Evolutionary conservation across 495 filamentous ascomycete genomes (phyloP).

Genomic region (Aspergillus panamensis): DNA sequence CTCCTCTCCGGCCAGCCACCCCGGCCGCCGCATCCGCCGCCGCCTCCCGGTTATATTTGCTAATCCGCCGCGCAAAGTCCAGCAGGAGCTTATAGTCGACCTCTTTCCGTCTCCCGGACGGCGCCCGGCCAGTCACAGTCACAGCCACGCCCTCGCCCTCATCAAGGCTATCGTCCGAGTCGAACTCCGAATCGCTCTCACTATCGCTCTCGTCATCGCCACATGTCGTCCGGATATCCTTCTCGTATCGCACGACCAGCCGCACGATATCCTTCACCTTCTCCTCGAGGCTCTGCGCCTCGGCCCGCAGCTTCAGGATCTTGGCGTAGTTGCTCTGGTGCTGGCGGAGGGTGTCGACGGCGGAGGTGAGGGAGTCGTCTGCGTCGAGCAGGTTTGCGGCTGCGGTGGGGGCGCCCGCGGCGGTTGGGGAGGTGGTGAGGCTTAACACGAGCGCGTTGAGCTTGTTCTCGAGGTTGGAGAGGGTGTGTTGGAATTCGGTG

Average conservation of each 20-base stretch:
- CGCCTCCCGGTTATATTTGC: conserved; percentile 48
- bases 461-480: conserved; percentile 39
- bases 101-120: conserved; percentile 26
- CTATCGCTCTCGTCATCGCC: conserved; percentile 32
- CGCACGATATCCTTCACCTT: conserved; percentile 42
- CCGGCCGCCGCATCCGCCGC: conserved; percentile 36
- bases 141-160: no score
- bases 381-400: conserved; percentile 40
- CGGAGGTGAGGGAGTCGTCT: conserved; percentile 39
- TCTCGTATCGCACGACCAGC: conserved; percentile 39
- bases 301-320: conserved; percentile 36
- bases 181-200: conserved; percentile 30
- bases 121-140: not conserved
- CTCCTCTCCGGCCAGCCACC: conserved; percentile 11
- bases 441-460: conserved; percentile 42
- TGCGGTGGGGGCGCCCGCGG: conserved; percentile 40
- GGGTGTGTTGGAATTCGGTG: conserved; percentile 32
- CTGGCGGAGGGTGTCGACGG: conserved; percentile 38
- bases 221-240: conserved; percentile 34
- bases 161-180: conserved; percentile 3
- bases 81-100: conserved; percentile 44
- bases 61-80: conserved; percentile 47
- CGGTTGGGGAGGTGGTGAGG: conserved; percentile 43
- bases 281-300: conserved; percentile 39
- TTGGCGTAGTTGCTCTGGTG: conserved; percentile 45